Evolutionary conservation across 768 basidiomycete genomes (phyloP).

Genomic region (Galerina marginata): DNA sequence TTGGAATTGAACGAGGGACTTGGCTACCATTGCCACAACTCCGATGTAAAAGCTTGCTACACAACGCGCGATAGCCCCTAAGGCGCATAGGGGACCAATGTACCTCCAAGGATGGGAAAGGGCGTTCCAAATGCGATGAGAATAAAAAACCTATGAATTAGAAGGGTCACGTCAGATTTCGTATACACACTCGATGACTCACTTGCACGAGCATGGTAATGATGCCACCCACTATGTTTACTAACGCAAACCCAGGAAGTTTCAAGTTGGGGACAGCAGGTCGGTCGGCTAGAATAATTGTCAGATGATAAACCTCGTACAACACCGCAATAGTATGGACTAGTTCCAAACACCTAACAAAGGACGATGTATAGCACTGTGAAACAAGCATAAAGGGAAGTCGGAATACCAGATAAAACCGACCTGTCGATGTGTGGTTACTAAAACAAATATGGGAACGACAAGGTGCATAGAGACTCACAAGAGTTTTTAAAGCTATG

Average conservation of each 20-base stretch:
- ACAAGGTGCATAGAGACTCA: slow-evolving; percentile 13
- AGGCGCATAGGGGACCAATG: slow-evolving; percentile 3
- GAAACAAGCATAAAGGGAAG: neutral
- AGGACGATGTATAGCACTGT: neutral
- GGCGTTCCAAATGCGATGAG: slow-evolving; percentile 10
- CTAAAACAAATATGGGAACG: neutral
- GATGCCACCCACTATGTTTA: slow-evolving; percentile 13
- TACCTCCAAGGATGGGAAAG: slow-evolving; percentile 9
- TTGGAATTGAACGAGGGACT: neutral
- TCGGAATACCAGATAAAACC: neutral
- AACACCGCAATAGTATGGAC: slow-evolving; percentile 7
- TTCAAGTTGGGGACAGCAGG: neutral
- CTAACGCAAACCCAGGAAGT: slow-evolving; percentile 5
- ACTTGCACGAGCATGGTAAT: slow-evolving; percentile 19
- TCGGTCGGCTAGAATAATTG: neutral
- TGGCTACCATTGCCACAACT: neutral
- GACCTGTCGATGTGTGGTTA: neutral
- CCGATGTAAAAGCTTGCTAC: slow-evolving; percentile 9
- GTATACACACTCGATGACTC: neutral
- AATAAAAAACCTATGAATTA: slow-evolving; percentile 10
- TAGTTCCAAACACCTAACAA: slow-evolving; percentile 11
- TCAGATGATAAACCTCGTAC: slow-evolving; percentile 10
- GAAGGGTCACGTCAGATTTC: neutral
- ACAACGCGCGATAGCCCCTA: neutral
- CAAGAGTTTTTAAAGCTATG: slow-evolving; percentile 22